Base-by-base conservation (phyloP, 2,329 filamentous ascomycete species). In the Ceratocystis albifundus region DNA sequence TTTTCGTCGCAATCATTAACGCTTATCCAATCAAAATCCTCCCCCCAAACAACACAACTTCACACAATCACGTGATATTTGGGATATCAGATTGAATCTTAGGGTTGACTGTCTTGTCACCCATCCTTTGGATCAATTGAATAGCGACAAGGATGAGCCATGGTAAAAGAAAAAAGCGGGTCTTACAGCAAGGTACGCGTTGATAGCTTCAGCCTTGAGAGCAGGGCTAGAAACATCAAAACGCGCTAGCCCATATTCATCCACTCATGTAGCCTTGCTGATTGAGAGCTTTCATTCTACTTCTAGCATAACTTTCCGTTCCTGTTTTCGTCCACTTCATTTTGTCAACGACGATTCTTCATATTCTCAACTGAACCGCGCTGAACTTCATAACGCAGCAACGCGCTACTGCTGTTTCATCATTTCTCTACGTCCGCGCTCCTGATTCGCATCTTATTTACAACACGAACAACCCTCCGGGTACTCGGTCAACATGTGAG, bases 211-310 rank as follows among this genome's bases (percentile, higher is more conserved):
- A 59, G 55, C 55, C 55, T 59, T 17, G 55, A 30, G 32, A 32
- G 55, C 25, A 36, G 17, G 55, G 28, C 12, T 22, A 32, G 6
- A 10, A 17, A 25, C 20, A 4, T 53, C 17, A 22, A 59, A 59
- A 59, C 55, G 28, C 55, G 55, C 55, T 59, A 59, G 55, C 55
- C 25, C 20, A 28, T 28, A 12, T 53, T 30, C 55, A n/a, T 59
- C 5, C 55, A 30, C 17, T n/a, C 30, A 36, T 59, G 17, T 30
- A 36, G 55, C 53, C 25, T 57, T 57, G 53, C 53, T 12, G 12
- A 12, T 57, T 32, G 12, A 28, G 53, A 30, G 22, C 30, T 32
- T 59, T 28, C 17, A n/a, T 15, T 36, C 7, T 12, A 10, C 20
- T 59, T 59, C 7, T 30, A 59, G 55, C 28, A 8, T 15, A 36